Evolutionary conservation across 202 grass and related monocot genomes (phyloP).

Genomic region (Bolboschoenoplectus hybrid): DNA sequence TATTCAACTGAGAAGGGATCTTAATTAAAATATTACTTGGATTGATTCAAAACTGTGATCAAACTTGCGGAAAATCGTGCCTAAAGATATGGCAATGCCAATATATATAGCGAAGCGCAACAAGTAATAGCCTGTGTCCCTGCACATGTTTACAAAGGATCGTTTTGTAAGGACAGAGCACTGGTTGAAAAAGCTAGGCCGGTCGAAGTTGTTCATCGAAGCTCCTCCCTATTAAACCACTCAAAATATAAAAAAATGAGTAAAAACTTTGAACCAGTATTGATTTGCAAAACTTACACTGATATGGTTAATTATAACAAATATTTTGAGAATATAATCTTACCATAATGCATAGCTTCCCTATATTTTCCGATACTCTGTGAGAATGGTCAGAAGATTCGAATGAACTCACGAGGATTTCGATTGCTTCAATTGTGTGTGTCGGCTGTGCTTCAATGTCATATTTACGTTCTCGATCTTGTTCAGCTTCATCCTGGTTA

Average conservation of each 20-base stretch:
- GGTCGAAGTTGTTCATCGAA: background rate
- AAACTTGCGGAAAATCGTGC: conserved; percentile 35
- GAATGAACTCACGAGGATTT: conserved; percentile 53
- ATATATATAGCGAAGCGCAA: conserved; percentile 35
- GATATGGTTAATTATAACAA: background rate
- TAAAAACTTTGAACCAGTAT: background rate
- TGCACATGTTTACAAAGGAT: conserved; percentile 40
- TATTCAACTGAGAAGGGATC: background rate
- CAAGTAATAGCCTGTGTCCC: conserved; percentile 42
- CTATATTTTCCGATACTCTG: conserved; percentile 53
- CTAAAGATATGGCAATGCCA: background rate
- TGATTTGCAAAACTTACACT: background rate
- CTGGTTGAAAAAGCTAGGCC: conserved; percentile 12
- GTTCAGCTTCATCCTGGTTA: conserved; percentile 42
- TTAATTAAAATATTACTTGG: conserved; percentile 28
- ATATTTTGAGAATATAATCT: conserved; percentile 3
- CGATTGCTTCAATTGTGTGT: conserved; percentile 58
- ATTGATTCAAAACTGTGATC: conserved; percentile 34
- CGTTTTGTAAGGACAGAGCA: conserved; percentile 21
- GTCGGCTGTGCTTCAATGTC: conserved; percentile 10
- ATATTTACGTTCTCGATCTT: conserved; percentile 1
- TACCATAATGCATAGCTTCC: conserved; percentile 44
- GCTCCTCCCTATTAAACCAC: background rate
- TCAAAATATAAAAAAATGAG: background rate
- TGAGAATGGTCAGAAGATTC: conserved; percentile 54